Evolutionary conservation across 2,329 filamentous ascomycete genomes (phyloP).

Genomic region (Xylariaceae sp.): DNA sequence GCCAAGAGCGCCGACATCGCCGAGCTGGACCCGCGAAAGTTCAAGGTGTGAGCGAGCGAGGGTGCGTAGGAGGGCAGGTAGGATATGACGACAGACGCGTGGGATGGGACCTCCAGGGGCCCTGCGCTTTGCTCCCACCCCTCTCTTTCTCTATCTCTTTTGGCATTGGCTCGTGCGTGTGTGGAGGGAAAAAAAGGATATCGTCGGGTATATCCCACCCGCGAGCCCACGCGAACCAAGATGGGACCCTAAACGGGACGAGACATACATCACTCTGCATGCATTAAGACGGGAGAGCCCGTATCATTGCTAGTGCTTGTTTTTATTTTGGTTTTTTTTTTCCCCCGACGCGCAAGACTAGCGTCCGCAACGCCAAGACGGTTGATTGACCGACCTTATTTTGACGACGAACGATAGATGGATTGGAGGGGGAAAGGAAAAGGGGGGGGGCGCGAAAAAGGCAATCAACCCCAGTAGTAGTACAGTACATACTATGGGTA

Average conservation of each 20-base stretch:
- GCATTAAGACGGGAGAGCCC: background rate
- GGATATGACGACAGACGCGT: background rate
- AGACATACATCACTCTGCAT: background rate
- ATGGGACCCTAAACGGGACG: background rate
- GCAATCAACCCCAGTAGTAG: too few species aligned
- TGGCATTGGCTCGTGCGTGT: background rate
- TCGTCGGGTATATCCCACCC: background rate
- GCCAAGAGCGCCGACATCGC: constrained; percentile 69
- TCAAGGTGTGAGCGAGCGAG: constrained; percentile 51
- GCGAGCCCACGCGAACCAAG: background rate
- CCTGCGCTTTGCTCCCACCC: too few species aligned
- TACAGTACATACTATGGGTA: too few species aligned
- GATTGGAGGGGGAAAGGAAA: background rate
- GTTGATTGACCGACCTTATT: constrained; percentile 17
- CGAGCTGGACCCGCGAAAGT: constrained; percentile 68
- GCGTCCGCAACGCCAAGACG: constrained; percentile 9
- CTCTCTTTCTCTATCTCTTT: background rate
- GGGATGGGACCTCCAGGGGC: background rate
- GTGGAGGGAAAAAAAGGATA: background rate
- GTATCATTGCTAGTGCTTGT: background rate
- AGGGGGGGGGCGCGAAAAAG: too few species aligned
- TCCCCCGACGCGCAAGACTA: background rate
- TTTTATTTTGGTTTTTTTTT: background rate
- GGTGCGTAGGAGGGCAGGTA: too few species aligned
- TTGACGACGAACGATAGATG: constrained; percentile 8